phyloP scores from a whole-genome alignment of 176 grass and related monocot genomes.

The Puya raimondii region DNA sequence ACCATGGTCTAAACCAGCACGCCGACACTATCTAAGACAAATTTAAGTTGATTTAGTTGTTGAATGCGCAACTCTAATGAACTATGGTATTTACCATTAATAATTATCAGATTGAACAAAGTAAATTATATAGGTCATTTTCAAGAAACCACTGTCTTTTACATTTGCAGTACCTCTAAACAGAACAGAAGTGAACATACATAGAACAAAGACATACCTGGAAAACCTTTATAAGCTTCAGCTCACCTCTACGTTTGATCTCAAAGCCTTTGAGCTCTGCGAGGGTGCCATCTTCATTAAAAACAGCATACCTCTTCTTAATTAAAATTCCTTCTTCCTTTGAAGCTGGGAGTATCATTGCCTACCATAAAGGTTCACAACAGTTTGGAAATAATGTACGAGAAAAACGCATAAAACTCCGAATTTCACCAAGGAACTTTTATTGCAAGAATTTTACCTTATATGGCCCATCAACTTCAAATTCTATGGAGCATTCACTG shows the following conservation, averaged over 20 bases:
- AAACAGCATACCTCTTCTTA: constrained; percentile 99
- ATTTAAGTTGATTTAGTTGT: too few relatives aligned
- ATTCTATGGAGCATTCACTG: constrained; percentile 94
- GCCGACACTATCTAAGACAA: too few relatives aligned
- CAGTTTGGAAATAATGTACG: constrained; percentile 1
- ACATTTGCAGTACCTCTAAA: constrained; percentile 7
- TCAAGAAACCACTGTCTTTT: background rate
- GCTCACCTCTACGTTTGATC: constrained; percentile 97
- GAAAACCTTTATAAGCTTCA: constrained; percentile 99
- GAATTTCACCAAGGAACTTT: background rate
- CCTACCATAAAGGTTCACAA: constrained; percentile 31
- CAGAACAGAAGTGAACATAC: constrained; percentile 12
- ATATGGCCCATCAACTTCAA: constrained; percentile 97
- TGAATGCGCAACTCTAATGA: too few relatives aligned
- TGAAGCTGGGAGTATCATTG: constrained; percentile 95
- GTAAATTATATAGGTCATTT: background rate
- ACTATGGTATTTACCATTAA: too few relatives aligned
- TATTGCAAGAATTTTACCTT: constrained; percentile 48
- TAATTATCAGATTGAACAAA: background rate
- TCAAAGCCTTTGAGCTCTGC: constrained; percentile 99
- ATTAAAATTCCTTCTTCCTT: constrained; percentile 95
- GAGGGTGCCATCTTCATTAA: constrained; percentile 95
- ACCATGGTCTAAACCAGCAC: too few relatives aligned
- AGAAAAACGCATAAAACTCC: too few relatives aligned
- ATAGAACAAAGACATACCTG: constrained; percentile 52